Evolutionary conservation across 768 basidiomycete species (phyloP), one percentile per base, ranked within the genome.

Genomic region (Dacryopinax spathularia): DNA sequence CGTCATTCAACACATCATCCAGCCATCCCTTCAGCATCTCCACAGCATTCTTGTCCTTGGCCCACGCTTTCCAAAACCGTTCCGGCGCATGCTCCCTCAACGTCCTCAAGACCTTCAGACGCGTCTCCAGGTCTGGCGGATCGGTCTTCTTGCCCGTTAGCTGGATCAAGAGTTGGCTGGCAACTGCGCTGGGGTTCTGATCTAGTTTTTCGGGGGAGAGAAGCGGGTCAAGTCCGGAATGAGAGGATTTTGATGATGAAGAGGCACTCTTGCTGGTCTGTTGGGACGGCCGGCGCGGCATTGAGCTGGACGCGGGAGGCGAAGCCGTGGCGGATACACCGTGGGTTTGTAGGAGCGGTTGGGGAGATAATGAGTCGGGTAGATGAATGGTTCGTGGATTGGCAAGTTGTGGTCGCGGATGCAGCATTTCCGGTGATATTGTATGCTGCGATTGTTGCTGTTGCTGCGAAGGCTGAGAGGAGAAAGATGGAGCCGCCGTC

Each of bases 21-120:
- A 92, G 75, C 90, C 90, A 92, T 68, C 88, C 87, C 60, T 87
- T 81, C 41, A 87, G 82, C 34, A 91, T 79, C 65, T 88, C 87
- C 77, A 91, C 84, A 18, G 88, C 90, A 36, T 74, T 72, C 43
- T 70, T n/a, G 71, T 88, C 89, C 72, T 89, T 89, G 16, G 83
- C 81, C 89, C 89, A 91, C 3, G 88, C 89, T 41, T 88, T 83
- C 72, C 88, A 91, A 70, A 91, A 92, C 69, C 89, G 87, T 70
- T 90, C 89, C 39, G 84, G 87, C 31, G 90, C 90, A 59, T 85
- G 83, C 72, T 92, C 89, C 66, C 89, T 80, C 67, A 91, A 87
- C 74, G 84, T 86, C 18, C 85, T 86, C 63, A 92, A 74, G 62
- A 91, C 85, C 71, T 91, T 88, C 62, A 87, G 70, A 4, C 90